Conservation (phyloP, 1,284 basidiomycete species). For the Marasmius oreades region DNA sequence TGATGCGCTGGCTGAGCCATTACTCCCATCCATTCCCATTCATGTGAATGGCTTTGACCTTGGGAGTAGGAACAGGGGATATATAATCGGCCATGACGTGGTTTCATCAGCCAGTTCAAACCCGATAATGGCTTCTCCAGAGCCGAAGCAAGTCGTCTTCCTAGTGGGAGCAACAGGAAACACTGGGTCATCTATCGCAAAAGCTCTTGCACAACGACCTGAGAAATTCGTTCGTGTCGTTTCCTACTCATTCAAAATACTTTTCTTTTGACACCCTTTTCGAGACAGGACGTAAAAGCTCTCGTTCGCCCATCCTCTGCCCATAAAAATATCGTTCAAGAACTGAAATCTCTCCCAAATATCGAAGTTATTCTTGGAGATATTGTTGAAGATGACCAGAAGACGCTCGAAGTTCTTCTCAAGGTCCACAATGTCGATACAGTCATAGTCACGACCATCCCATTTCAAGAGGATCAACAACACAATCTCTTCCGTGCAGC, state of each 20-base stretch:
- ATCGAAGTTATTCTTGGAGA: constrained; percentile 6
- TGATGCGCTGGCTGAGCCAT: too few species aligned
- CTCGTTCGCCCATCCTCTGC: not conserved
- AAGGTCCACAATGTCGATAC: not conserved
- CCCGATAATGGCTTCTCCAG: too few species aligned
- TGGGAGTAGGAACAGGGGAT: too few species aligned
- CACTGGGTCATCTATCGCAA: not conserved
- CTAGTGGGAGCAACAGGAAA: not conserved
- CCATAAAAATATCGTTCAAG: not conserved
- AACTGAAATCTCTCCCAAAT: not conserved
- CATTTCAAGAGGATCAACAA: not conserved
- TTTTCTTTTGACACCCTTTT: not conserved
- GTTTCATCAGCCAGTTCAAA: too few species aligned
- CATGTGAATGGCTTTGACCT: too few species aligned
- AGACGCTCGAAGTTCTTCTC: not conserved
- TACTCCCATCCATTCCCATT: too few species aligned
- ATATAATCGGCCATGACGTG: too few species aligned
- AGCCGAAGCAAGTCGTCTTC: constrained; percentile 3
- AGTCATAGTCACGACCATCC: not conserved
- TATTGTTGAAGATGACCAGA: not conserved
- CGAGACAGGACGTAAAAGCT: not conserved
- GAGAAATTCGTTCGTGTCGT: not conserved
- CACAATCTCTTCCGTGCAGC: not conserved
- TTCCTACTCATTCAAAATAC: not conserved
- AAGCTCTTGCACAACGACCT: not conserved